Percentiles rank a stretch among this genome's conserved stretches.
phyloP scores from a whole-genome alignment of 805 yeast species.

The Hanseniaspora occidentalis region DNA sequence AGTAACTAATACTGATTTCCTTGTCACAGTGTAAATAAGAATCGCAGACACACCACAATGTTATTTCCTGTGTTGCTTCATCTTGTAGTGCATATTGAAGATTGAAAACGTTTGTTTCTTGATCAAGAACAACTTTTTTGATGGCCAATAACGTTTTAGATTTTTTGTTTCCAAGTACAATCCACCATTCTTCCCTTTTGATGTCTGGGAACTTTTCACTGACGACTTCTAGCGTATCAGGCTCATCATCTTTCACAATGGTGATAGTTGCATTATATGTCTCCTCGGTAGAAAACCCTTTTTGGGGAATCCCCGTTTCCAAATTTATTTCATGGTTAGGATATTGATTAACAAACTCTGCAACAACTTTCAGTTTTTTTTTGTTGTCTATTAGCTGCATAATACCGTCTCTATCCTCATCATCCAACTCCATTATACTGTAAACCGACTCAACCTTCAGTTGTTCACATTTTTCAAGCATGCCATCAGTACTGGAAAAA shows the following conservation, averaged over 20 bases:
- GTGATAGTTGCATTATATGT: slow-evolving; percentile 35
- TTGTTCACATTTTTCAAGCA: slow-evolving; percentile 41
- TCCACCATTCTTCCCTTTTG: slow-evolving; percentile 71
- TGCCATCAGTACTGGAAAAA: slow-evolving; percentile 31
- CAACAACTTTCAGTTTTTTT: slow-evolving; percentile 48
- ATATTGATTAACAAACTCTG: slow-evolving; percentile 78
- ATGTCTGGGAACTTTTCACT: slow-evolving; percentile 46
- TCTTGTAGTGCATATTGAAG: slow-evolving; percentile 47
- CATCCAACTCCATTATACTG: slow-evolving; percentile 67
- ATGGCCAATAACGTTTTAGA: slow-evolving; percentile 58
- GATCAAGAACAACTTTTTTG: slow-evolving; percentile 44
- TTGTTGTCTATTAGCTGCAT: slow-evolving; percentile 36
- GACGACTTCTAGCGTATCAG: slow-evolving; percentile 48
- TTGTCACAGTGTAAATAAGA: slow-evolving; percentile 89
- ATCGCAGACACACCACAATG: slow-evolving; percentile 82
- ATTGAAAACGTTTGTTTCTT: slow-evolving; percentile 38
- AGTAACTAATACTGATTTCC: slow-evolving; percentile 39
- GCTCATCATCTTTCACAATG: slow-evolving; percentile 65
- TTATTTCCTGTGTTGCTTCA: slow-evolving; percentile 48
- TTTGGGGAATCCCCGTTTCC: slow-evolving; percentile 30
- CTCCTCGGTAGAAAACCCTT: slow-evolving; percentile 35
- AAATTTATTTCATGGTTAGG: slow-evolving; percentile 72
- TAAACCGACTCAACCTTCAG: slow-evolving; percentile 56
- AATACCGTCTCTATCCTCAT: slow-evolving; percentile 53
- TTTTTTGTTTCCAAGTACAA: slow-evolving; percentile 60